Conservation (phyloP, 139 green algal genomes). For the Chlorella sp. region DNA sequence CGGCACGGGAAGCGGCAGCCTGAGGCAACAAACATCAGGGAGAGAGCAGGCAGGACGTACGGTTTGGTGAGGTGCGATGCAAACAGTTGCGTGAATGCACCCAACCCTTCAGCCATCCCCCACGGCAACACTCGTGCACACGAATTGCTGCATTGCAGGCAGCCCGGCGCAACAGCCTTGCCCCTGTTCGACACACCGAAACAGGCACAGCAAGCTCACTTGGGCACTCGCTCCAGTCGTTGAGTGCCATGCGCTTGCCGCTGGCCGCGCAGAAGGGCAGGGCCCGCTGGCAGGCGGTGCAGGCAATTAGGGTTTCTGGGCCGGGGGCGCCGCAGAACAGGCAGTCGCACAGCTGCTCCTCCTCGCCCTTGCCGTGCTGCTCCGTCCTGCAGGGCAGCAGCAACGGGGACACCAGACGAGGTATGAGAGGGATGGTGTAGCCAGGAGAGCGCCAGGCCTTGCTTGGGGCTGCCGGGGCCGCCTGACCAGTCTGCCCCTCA, state of each 20-base stretch:
- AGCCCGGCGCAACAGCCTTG: neutral
- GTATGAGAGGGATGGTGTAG: neutral
- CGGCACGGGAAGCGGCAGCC: conserved; percentile 70
- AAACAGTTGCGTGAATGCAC: neutral
- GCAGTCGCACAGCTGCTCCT: conserved; percentile 65
- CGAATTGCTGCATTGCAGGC: neutral
- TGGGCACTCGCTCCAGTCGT: conserved; percentile 78
- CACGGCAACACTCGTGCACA: neutral
- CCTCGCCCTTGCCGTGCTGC: conserved; percentile 66
- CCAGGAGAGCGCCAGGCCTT: neutral
- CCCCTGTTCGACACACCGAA: neutral
- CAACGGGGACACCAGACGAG: neutral
- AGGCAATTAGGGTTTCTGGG: conserved; percentile 70
- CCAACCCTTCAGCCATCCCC: neutral
- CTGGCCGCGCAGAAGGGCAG: conserved; percentile 78
- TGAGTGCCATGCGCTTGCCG: conserved; percentile 70
- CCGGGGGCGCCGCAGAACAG: conserved; percentile 70
- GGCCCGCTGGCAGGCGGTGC: conserved; percentile 67
- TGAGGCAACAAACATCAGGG: neutral
- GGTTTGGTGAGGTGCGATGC: neutral
- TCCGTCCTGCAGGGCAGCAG: conserved; percentile 33
- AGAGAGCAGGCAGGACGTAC: neutral
- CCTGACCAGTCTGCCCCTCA: neutral
- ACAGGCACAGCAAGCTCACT: neutral
- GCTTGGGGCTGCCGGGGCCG: no score